Conservation (phyloP, 208 protist species). For the Trypanosoma boissoni region DNA sequence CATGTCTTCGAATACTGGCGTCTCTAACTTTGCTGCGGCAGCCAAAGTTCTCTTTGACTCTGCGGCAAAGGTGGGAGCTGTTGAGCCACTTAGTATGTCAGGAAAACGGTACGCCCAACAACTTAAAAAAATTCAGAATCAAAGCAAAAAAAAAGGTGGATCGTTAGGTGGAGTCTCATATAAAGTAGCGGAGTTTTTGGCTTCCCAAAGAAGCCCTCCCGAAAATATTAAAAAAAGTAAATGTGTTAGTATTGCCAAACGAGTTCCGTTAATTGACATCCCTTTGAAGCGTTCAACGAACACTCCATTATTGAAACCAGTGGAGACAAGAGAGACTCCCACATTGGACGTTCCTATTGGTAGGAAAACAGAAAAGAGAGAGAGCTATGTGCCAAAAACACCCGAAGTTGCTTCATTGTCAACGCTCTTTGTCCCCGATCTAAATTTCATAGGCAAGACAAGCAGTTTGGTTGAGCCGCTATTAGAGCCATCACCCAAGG, state of each 20-base stretch:
- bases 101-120: slow-evolving; percentile 64
- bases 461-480: no score
- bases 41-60: slow-evolving; percentile 85
- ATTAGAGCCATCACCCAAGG: no score
- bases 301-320: slow-evolving; percentile 6
- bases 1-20: slow-evolving; percentile 17
- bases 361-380: no score
- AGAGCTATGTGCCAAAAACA: no score
- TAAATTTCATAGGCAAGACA: no score
- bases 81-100: slow-evolving; percentile 59
- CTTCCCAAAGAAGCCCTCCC: slow-evolving; percentile 45
- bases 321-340: slow-evolving; percentile 16
- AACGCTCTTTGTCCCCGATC: no score
- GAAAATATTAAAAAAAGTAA: slow-evolving; percentile 1
- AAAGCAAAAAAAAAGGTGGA: slow-evolving; percentile 72
- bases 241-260: slow-evolving; percentile 35
- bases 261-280: slow-evolving; percentile 68
- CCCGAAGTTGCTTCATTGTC: no score
- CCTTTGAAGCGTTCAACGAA: slow-evolving; percentile 16
- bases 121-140: slow-evolving; percentile 73
- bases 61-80: slow-evolving; percentile 70
- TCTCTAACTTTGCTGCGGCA: slow-evolving; percentile 62
- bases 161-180: slow-evolving; percentile 81
- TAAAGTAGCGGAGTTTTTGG: slow-evolving; percentile 82
- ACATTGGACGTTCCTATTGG: slow-evolving; percentile 16